Percentiles rank a stretch among this genome's conserved stretches.
Evolutionary conservation across 371 early-diverging fungal genomes (phyloP).

Genomic region (Mortierella sp.): DNA sequence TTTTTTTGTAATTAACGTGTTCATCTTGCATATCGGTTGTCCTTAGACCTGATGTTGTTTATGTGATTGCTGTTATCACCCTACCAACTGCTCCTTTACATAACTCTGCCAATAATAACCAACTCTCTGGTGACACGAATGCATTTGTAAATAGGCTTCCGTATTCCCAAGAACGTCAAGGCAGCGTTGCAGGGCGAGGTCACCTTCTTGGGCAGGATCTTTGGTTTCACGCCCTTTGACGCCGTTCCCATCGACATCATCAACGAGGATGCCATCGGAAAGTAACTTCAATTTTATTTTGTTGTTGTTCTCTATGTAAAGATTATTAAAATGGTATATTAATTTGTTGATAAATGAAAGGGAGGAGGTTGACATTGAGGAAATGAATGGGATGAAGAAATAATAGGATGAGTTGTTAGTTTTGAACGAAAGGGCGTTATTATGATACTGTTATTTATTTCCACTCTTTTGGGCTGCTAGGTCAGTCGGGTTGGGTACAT

Average conservation of each 20-base stretch:
- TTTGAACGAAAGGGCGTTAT: not conserved
- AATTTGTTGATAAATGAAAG: not conserved
- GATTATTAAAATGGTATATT: not conserved
- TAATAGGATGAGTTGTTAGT: not conserved
- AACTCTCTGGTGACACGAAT: not conserved
- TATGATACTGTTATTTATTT: not conserved
- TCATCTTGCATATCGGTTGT: not conserved
- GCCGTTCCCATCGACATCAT: constrained; percentile 38
- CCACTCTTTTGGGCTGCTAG: constrained; percentile 1
- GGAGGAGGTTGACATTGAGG: no score
- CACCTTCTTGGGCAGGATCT: constrained; percentile 44
- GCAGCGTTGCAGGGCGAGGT: constrained; percentile 40
- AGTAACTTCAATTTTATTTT: not conserved
- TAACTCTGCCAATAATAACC: not conserved
- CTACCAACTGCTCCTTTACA: not conserved
- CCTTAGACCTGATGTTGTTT: not conserved
- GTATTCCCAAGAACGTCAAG: constrained; percentile 49
- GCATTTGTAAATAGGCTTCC: constrained; percentile 33
- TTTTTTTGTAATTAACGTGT: not conserved
- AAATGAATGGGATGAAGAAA: constrained; percentile 2
- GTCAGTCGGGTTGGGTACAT: not conserved
- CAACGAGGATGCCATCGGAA: constrained; percentile 46
- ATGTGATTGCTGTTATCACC: not conserved
- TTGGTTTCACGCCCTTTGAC: constrained; percentile 50
- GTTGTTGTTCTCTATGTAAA: not conserved